Percentiles rank a stretch among this genome's conserved stretches.
Conservation (phyloP, 225 moss, liverwort and hornwort species). For the Neckera pumila region DNA sequence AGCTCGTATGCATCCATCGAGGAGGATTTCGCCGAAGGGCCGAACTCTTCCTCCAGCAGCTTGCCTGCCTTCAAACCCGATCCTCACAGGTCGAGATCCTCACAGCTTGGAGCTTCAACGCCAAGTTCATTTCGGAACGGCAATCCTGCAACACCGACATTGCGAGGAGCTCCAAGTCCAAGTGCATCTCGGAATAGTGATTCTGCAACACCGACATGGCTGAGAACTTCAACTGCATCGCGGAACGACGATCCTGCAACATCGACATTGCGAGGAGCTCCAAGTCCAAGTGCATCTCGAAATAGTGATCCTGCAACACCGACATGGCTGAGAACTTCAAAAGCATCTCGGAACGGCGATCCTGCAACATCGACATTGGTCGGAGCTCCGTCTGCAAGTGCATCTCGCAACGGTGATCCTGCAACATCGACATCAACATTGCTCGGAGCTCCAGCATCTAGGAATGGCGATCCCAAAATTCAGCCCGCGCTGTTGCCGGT, state of each 20-base stretch:
- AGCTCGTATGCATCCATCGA: slow-evolving; percentile 27
- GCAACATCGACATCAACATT: background rate
- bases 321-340: no score
- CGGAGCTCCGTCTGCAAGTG: background rate
- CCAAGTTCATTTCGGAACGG: background rate
- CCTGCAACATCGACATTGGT: background rate
- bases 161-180: background rate
- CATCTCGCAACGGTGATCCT: background rate
- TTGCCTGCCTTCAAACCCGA: background rate
- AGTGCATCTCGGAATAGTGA: background rate
- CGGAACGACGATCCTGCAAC: background rate
- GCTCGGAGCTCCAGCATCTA: background rate
- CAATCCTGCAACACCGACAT: background rate
- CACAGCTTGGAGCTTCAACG: background rate
- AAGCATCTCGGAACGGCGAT: background rate
- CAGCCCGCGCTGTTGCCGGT: background rate
- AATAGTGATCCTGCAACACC: background rate
- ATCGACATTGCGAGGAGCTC: background rate
- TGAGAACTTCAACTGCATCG: background rate
- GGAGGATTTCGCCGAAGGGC: slow-evolving; percentile 8
- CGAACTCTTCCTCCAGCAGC: background rate
- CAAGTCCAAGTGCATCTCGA: background rate
- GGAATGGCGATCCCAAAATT: background rate
- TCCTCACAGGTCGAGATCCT: background rate
- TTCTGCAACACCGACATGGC: background rate